Evolutionary conservation across 2,329 filamentous ascomycete genomes (phyloP).

Genomic region (Chaetomiaceae sp.): DNA sequence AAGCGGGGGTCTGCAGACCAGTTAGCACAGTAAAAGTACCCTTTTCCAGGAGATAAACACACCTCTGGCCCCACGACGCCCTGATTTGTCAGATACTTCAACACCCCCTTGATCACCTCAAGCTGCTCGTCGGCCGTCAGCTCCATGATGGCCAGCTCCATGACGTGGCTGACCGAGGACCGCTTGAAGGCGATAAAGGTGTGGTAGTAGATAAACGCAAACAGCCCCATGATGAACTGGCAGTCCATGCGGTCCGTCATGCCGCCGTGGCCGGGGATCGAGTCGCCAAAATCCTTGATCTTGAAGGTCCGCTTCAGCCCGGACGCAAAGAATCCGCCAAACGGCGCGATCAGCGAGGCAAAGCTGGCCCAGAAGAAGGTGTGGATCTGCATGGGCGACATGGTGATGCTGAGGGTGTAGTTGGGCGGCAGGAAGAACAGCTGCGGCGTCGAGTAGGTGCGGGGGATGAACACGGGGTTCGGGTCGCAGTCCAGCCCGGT

Average conservation of each 20-base stretch:
- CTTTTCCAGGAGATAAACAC: slow-evolving; percentile 19
- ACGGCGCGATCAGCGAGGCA: slow-evolving; percentile 92
- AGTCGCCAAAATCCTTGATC: slow-evolving; percentile 99
- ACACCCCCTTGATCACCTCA: slow-evolving; percentile 66
- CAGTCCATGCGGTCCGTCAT: slow-evolving; percentile 99
- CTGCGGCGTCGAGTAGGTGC: slow-evolving; percentile 67
- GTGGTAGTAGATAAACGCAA: slow-evolving; percentile 97
- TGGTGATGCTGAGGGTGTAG: slow-evolving; percentile 60
- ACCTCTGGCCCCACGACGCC: slow-evolving; percentile 43
- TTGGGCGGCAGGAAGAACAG: slow-evolving; percentile 65
- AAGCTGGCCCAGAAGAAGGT: slow-evolving; percentile 87
- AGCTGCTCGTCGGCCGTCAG: slow-evolving; percentile 83
- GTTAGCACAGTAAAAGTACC: neutral
- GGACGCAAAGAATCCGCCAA: slow-evolving; percentile 97
- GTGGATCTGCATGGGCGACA: slow-evolving; percentile 90
- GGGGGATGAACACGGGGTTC: slow-evolving; percentile 85
- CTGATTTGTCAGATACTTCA: slow-evolving; percentile 62
- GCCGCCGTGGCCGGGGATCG: slow-evolving; percentile 93
- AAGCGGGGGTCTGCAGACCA: slow-evolving; percentile 1
- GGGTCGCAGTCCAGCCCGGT: slow-evolving; percentile 84
- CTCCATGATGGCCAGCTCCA: slow-evolving; percentile 90
- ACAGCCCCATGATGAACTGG: slow-evolving; percentile 99
- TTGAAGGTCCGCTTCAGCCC: slow-evolving; percentile 98
- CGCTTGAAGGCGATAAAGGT: slow-evolving; percentile 92
- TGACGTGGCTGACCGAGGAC: slow-evolving; percentile 76